Evolutionary conservation across 1,284 basidiomycete genomes (phyloP).

Genomic region (Ceratobasidium sp.): DNA sequence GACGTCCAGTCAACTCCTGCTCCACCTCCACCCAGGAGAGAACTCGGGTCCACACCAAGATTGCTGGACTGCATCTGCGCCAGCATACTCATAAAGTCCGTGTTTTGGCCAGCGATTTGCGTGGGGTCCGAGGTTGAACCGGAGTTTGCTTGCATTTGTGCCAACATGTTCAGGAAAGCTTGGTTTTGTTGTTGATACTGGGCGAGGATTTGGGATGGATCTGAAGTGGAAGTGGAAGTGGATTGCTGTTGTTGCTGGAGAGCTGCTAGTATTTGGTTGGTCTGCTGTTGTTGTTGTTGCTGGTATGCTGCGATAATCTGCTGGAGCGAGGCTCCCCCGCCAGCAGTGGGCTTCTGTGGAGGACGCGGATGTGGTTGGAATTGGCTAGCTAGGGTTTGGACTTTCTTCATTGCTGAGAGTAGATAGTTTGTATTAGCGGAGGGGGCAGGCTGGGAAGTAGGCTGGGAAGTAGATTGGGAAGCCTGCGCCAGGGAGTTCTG

Average conservation of each 20-base stretch:
- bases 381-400: conserved; percentile 5
- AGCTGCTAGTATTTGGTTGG: conserved; percentile 29
- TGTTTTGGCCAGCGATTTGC: background rate
- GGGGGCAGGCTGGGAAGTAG: background rate
- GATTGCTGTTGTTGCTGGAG: conserved; percentile 37
- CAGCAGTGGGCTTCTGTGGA: background rate
- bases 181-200: conserved; percentile 22
- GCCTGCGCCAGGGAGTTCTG: background rate
- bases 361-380: conserved; percentile 3
- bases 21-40: conserved; percentile 12
- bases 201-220: conserved; percentile 16
- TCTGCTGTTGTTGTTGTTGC: conserved; percentile 36
- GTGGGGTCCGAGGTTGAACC: background rate
- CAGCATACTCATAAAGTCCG: conserved; percentile 3
- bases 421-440: background rate
- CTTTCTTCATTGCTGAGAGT: conserved; percentile 6
- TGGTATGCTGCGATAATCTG: conserved; percentile 23
- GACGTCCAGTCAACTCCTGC: conserved; percentile 26
- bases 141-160: conserved; percentile 35
- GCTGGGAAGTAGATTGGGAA: background rate
- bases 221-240: conserved; percentile 7
- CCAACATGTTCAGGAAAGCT: conserved; percentile 4
- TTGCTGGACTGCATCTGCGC: conserved; percentile 10
- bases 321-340: background rate
- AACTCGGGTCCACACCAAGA: conserved; percentile 6